Conservation (phyloP, 169 alveolate species). For the Eimeria praecox region DNA sequence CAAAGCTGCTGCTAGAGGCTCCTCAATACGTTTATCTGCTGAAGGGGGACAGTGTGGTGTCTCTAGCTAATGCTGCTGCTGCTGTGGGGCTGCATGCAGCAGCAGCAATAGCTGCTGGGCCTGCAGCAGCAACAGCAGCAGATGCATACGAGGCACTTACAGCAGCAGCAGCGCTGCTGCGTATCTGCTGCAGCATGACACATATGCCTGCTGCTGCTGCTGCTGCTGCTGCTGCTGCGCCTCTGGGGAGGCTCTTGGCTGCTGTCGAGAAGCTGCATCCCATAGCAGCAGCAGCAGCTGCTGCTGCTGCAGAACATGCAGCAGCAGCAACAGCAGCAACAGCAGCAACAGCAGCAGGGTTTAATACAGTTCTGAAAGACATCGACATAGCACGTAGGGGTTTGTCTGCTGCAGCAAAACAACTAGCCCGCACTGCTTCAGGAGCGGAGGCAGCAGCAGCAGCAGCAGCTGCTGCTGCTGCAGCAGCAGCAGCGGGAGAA, state of each 20-base stretch:
- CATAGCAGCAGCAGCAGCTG: conserved; percentile 47
- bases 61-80: conserved; percentile 49
- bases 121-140: conserved; percentile 57
- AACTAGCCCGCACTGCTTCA: not conserved
- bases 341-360: conserved; percentile 17
- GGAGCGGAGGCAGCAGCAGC: conserved; percentile 67
- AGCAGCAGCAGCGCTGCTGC: conserved; percentile 66
- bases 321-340: not conserved
- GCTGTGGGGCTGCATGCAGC: conserved; percentile 28
- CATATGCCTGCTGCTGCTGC: conserved; percentile 17
- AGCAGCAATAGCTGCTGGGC: conserved; percentile 29
- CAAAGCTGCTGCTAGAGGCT: conserved; percentile 20
- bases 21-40: not conserved
- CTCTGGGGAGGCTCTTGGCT: conserved; percentile 15
- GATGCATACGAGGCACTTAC: conserved; percentile 33
- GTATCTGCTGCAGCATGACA: not conserved
- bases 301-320: not conserved
- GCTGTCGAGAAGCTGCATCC: conserved; percentile 14
- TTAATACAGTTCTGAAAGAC: not conserved
- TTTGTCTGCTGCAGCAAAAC: conserved; percentile 22
- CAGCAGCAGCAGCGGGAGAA: conserved; percentile 39
- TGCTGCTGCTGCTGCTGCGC: conserved; percentile 42
- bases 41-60: not conserved
- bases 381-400: not conserved
- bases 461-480: conserved; percentile 53